phyloP scores from a whole-genome alignment of 2,329 filamentous ascomycete species.

The Dichotomopilus funicola region DNA sequence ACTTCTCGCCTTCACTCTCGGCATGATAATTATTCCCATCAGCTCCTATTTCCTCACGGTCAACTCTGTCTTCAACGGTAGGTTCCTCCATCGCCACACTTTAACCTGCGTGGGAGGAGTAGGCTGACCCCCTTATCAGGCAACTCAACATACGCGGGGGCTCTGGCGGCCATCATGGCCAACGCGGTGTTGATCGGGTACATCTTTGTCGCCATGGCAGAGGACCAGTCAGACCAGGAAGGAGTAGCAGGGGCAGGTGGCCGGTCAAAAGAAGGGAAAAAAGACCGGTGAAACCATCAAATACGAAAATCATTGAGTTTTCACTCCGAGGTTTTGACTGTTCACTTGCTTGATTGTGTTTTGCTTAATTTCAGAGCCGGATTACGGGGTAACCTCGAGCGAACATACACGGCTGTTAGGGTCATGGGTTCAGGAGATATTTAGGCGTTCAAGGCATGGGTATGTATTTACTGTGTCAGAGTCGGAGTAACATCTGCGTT shows the following conservation, averaged over 20 bases:
- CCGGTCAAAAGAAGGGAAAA: constrained; percentile 33
- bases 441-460: no score
- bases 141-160: constrained; percentile 83
- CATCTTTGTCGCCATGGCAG: constrained; percentile 82
- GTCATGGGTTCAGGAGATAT: no score
- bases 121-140: constrained; percentile 36
- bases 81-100: constrained; percentile 12
- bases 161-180: constrained; percentile 76
- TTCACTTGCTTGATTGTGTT: no score
- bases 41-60: constrained; percentile 82
- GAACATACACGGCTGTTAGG: no score
- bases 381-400: no score
- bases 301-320: no score
- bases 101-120: neutral
- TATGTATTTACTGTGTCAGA: no score
- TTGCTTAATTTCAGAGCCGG: no score
- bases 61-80: constrained; percentile 71
- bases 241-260: constrained; percentile 35
- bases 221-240: constrained; percentile 57
- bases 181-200: constrained; percentile 91
- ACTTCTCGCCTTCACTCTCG: constrained; percentile 80
- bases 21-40: constrained; percentile 84
- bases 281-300: constrained; percentile 34
- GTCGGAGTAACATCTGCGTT: no score
- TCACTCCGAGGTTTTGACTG: no score